Base-by-base conservation (phyloP, 805 yeast species). In the Wickerhamomyces bovis region DNA sequence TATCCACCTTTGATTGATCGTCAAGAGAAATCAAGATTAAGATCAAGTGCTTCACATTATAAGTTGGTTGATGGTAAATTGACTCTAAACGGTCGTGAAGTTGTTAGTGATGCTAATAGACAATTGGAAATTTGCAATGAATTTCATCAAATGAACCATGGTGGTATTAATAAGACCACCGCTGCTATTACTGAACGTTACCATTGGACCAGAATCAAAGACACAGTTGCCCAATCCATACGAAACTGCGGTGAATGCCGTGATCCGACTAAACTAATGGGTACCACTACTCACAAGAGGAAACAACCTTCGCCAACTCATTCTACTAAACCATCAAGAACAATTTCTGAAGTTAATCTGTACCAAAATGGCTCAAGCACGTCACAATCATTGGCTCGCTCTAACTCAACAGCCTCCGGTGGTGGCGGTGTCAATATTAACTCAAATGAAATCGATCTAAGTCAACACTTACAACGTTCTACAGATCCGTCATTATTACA, bases 181-280 rank as follows among this genome's bases (percentile, higher is more conserved):
- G 69, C 92, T 0, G 67, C 76, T 16, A 78, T 94, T 16, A 78
- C 90, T 1, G 94, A 85, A 51, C 77, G 78, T 54, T 92, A 85
- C 56, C 95, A 89, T 63, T 92, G 98, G 97, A 78, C 89, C 1
- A 77, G 95, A 44, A 85, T 92, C 52, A 90, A 94, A 65, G 89
- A 80, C 47, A 88, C 96, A 0, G 97, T 87, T 1, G 81, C 85
- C 1, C 78, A 80, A 26, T 92, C 88, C 1, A 81, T 90, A 44
- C 73, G 83, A 45, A 77, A 80, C 49, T 94, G 98, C 63, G 70
- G 73, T 2, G 83, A 80, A 43, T 92, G 98, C 46, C 53, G 60
- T 44, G 60, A 58, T 48, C 55, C 58, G 40, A 28, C 54, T n/a
- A 54, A 53, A 31, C 44, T 55, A 15, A 23, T 43, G 9, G 36